Percentiles rank a stretch among this genome's conserved stretches.
Evolutionary conservation across 306 rosid genomes (phyloP).

Genomic region (Myrica gale): DNA sequence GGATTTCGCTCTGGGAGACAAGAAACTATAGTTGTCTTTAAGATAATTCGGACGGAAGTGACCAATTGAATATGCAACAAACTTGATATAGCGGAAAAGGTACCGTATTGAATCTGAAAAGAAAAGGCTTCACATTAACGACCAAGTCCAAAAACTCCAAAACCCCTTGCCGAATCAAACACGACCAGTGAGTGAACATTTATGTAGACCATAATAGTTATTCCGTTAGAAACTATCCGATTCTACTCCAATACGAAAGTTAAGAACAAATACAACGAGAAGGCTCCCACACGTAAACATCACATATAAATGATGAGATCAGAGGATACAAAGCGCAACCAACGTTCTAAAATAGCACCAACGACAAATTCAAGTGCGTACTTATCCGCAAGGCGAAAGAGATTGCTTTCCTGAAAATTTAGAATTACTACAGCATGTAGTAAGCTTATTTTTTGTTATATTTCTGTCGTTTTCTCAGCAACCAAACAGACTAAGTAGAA

Average conservation of each 20-base stretch:
- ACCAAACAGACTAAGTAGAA: constrained; percentile 11
- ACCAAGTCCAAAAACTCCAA: neutral
- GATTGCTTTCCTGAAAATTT: neutral
- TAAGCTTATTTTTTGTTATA: neutral
- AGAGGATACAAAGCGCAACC: neutral
- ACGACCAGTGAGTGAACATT: neutral
- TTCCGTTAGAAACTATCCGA: neutral
- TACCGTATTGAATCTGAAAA: too few species aligned
- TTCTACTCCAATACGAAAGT: constrained; percentile 3
- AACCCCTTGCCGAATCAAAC: neutral
- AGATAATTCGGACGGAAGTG: too few species aligned
- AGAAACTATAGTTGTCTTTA: too few species aligned
- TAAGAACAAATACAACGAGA: constrained; percentile 4
- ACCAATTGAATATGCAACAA: too few species aligned
- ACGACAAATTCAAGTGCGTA: constrained; percentile 14
- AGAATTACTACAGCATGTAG: neutral
- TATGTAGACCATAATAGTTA: neutral
- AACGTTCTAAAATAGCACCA: neutral
- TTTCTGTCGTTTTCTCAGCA: constrained; percentile 10
- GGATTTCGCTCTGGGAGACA: too few species aligned
- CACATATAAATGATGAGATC: neutral
- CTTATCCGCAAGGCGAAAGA: constrained; percentile 17
- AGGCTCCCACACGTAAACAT: constrained; percentile 10
- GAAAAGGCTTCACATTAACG: neutral
- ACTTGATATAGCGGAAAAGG: too few species aligned